Percentiles rank a stretch among this genome's conserved stretches.
Conservation (phyloP, 2,329 filamentous ascomycete genomes). For the Fusarium annulatum region DNA sequence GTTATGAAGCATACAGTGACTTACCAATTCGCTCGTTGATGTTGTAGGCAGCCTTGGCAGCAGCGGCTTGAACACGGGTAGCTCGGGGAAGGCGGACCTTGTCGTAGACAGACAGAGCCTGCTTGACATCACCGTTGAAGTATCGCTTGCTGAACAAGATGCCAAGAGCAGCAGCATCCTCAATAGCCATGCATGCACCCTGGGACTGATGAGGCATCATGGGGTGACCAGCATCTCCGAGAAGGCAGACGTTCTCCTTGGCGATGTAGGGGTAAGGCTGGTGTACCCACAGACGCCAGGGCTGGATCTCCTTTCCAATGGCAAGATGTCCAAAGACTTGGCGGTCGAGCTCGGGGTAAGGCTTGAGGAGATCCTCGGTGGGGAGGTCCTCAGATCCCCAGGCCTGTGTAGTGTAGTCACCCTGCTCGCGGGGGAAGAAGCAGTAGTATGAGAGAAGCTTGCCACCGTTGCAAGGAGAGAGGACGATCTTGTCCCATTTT, state of each 20-base stretch:
- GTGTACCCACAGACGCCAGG: conserved; percentile 73
- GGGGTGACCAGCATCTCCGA: conserved; percentile 76
- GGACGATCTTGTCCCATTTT: conserved; percentile 76
- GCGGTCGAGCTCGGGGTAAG: conserved; percentile 69
- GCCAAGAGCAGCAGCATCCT: conserved; percentile 72
- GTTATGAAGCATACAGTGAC: not conserved
- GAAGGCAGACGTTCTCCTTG: conserved; percentile 63
- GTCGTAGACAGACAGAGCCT: conserved; percentile 63
- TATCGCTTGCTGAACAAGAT: conserved; percentile 65
- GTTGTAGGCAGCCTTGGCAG: conserved; percentile 68
- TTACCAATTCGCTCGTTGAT: conserved; percentile 71
- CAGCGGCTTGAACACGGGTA: conserved; percentile 66
- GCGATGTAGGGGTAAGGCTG: conserved; percentile 68
- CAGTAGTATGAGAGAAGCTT: conserved; percentile 76
- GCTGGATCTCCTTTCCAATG: conserved; percentile 71
- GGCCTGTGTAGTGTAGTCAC: conserved; percentile 67
- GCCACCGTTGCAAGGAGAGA: conserved; percentile 75
- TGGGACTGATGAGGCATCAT: conserved; percentile 79
- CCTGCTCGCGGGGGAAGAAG: conserved; percentile 66
- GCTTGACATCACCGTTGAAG: conserved; percentile 59
- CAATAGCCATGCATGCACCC: conserved; percentile 75
- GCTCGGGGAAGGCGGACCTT: conserved; percentile 64
- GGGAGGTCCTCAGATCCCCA: conserved; percentile 66
- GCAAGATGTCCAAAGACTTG: conserved; percentile 67
- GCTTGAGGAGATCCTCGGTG: conserved; percentile 68